phyloP scores from a whole-genome alignment of 768 basidiomycete genomes.

The Lentinula boryana region DNA sequence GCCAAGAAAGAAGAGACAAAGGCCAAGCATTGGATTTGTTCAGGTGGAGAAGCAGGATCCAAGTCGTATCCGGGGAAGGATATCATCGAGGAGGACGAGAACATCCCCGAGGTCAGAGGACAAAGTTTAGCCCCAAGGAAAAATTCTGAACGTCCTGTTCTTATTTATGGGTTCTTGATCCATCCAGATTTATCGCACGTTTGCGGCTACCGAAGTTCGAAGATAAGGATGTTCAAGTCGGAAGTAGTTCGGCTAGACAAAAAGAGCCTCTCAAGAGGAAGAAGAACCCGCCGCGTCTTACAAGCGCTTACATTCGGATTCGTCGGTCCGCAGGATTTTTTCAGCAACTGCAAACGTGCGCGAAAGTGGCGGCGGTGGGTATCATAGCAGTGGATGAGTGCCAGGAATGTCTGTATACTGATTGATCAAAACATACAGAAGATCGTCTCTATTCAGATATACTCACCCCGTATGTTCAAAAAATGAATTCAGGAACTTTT shows the following conservation, averaged over 20 bases:
- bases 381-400: no score
- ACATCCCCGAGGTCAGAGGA: background rate
- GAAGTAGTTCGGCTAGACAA: background rate
- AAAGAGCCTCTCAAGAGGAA: background rate
- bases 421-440: no score
- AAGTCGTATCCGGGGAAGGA: background rate
- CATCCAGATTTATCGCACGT: background rate
- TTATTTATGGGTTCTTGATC: background rate
- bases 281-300: background rate
- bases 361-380: background rate
- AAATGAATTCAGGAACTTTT: no score
- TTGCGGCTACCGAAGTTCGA: background rate
- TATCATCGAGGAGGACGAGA: background rate
- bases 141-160: background rate
- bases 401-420: no score
- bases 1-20: constrained; percentile 14
- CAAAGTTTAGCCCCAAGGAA: background rate
- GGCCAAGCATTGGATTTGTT: background rate
- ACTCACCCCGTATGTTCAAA: no score
- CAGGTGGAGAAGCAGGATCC: background rate
- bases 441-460: no score
- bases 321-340: background rate
- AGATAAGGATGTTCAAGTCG: background rate
- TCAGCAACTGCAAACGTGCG: background rate
- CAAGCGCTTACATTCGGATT: background rate